phyloP scores from a whole-genome alignment of 441 rosid species.

The Syzygium malaccense region DNA sequence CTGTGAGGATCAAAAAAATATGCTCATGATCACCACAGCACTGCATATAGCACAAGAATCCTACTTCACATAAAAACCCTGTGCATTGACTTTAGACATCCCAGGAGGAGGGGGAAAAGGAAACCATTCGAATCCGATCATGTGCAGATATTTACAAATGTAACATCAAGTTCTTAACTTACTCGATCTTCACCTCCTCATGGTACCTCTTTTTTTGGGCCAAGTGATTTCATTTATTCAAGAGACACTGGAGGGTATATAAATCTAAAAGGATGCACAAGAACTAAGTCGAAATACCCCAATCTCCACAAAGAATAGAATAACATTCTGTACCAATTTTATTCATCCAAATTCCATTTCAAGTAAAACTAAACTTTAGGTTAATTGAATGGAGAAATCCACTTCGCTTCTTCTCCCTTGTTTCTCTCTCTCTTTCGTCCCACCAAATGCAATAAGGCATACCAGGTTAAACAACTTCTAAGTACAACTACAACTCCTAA shows the following conservation, averaged over 20 bases:
- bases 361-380: neutral
- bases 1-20: conserved; percentile 25
- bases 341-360: neutral
- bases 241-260: neutral
- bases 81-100: neutral
- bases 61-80: neutral
- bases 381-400: neutral
- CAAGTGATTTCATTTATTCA: neutral
- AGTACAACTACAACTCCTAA: neutral
- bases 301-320: neutral
- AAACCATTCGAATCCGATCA: neutral
- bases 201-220: neutral
- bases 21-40: neutral
- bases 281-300: neutral
- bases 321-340: neutral
- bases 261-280: neutral
- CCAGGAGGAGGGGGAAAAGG: neutral
- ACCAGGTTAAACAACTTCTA: neutral
- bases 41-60: neutral
- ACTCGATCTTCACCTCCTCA: neutral
- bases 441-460: neutral
- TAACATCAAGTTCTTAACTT: neutral
- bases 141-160: neutral
- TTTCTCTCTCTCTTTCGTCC: neutral
- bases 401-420: neutral